Base-by-base conservation (phyloP, 768 basidiomycete species). In the Crepidotus variabilis region DNA sequence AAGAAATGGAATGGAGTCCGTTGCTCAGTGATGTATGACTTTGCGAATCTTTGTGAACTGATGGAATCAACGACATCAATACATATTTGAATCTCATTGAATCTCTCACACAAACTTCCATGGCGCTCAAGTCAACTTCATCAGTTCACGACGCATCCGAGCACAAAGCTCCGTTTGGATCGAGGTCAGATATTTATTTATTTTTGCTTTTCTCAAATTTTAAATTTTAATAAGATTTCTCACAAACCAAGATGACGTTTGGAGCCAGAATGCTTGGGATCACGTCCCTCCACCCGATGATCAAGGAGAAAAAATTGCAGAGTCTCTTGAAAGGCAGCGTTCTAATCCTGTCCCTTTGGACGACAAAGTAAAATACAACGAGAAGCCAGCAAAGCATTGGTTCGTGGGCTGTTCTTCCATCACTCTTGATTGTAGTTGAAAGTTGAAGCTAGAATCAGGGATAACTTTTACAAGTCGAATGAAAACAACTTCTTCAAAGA, bases 401-500 rank as follows among this genome's bases (percentile, higher is more conserved):
- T 90, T 59, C 51, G 74, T 65, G 5, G 16, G 9, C 32, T n/a
- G 13, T 50, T 47, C 56, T 24, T 20, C 28, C 2, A 16, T 14
- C 9, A 18, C 11, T 34, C 18, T 32, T 23, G 16, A 1, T 23
- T 33, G 21, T 23, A 36, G 11, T 32, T 6, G 22, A 13, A 23
- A 45, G 65, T 66, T 18, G 46, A 33, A 24, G 35, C 47, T 20
- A 22, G n/a, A 43, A 13, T 33, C 64, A 97, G 95, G 95, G 91
- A 98, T 67, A 85, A 86, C 54, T 98, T 98, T 65, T 98, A 99
- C 78, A 87, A 88, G 63, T 79, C 78, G 52, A 94, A 96, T 59
- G 77, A 83, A 20, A 81, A 74, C 65, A 94, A 95, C 62, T 98
- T 99, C 73, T 99, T 98, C 76, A 87, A 91, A 39, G 87, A 98